These are phyloP conservation scores for Extremus antarcticus DNA, from an alignment of 495 filamentous ascomycete species.

Conservation along the genomic window DNA sequence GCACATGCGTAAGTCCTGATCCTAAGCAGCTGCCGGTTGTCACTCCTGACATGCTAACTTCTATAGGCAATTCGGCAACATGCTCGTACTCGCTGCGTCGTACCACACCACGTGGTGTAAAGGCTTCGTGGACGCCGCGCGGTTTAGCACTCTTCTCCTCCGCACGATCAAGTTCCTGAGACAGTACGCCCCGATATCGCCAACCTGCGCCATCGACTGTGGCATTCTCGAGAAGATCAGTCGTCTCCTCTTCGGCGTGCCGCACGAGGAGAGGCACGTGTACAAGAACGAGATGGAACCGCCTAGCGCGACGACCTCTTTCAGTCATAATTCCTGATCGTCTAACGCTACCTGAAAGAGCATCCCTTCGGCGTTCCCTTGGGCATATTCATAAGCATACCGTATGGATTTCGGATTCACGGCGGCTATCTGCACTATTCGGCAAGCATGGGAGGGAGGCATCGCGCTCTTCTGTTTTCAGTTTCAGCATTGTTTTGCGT, in stretches of 20 bases:
- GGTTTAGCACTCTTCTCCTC: conserved; percentile 41
- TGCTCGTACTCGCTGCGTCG: conserved; percentile 74
- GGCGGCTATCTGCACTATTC: not conserved
- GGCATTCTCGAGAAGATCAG: conserved; percentile 13
- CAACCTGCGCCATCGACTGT: conserved; percentile 13
- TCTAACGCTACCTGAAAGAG: not conserved
- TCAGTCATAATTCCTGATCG: not conserved
- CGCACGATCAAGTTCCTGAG: conserved; percentile 62
- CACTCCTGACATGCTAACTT: not conserved
- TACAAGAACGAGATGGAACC: conserved; percentile 9
- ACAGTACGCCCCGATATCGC: conserved; percentile 6
- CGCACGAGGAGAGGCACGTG: conserved; percentile 7
- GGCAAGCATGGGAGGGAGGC: conserved; percentile 4
- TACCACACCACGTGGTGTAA: conserved; percentile 49
- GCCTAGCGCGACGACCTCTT: not conserved
- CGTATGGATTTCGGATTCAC: too few species aligned
- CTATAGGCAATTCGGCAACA: conserved; percentile 87
- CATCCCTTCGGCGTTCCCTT: not conserved
- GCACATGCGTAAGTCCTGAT: conserved; percentile 76
- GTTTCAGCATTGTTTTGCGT: not conserved
- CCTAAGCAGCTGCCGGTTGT: not conserved
- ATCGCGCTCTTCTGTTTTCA: not conserved
- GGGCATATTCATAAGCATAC: not conserved
- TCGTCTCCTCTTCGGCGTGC: conserved; percentile 3
- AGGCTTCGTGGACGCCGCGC: conserved; percentile 38